Conservation (phyloP, 2,329 filamentous ascomycete genomes). For the Monilinia polystroma region DNA sequence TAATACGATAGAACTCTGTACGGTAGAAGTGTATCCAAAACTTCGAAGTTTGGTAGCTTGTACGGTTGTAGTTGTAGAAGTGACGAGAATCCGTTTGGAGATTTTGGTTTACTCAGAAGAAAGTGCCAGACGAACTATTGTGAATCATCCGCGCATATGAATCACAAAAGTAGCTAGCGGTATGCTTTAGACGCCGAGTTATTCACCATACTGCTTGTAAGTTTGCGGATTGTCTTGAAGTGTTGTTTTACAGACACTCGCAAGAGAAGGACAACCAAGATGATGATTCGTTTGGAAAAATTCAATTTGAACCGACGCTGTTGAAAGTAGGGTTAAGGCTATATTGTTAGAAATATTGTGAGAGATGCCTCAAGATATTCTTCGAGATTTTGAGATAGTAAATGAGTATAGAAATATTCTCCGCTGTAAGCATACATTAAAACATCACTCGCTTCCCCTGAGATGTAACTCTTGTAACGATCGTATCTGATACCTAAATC, state of each 20-base stretch:
- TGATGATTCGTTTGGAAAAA: neutral
- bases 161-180: neutral
- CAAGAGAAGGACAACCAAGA: neutral
- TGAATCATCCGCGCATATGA: constrained; percentile 3
- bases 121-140: neutral
- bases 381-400: too few relatives aligned
- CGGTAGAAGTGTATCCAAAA: neutral
- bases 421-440: neutral
- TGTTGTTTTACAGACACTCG: too few relatives aligned
- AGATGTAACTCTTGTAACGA: neutral
- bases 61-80: neutral
- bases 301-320: neutral
- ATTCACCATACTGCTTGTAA: neutral
- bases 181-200: neutral
- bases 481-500: neutral
- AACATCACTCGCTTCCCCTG: neutral
- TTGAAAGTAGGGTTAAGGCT: neutral
- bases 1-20: neutral
- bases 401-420: neutral
- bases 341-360: neutral
- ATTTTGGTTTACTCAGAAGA: neutral
- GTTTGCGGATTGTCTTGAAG: neutral
- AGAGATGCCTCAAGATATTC: neutral
- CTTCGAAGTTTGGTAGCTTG: neutral
- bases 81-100: neutral